Percentiles rank a stretch among this genome's conserved stretches.
phyloP scores from a whole-genome alignment of 768 basidiomycete species.

The Tylopilus balloui region DNA sequence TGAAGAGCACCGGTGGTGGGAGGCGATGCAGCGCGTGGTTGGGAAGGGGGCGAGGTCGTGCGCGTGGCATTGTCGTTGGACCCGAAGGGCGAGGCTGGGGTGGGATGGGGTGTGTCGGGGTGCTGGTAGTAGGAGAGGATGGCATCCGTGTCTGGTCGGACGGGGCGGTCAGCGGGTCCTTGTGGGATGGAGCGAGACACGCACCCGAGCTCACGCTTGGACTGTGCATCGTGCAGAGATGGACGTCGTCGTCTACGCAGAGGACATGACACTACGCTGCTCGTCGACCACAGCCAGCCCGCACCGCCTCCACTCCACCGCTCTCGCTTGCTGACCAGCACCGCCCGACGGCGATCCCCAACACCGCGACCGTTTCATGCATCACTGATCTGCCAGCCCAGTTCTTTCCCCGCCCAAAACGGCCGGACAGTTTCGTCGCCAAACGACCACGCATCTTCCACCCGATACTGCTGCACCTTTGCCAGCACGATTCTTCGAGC shows the following conservation, averaged over 20 bases:
- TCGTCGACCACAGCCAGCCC: constrained; percentile 18
- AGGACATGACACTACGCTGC: not conserved
- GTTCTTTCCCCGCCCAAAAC: constrained; percentile 81
- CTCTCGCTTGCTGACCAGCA: not conserved
- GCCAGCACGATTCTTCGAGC: constrained; percentile 41
- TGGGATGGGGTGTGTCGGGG: constrained; percentile 20
- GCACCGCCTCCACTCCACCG: constrained; percentile 17
- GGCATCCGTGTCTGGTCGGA: constrained; percentile 36
- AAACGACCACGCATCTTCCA: constrained; percentile 46
- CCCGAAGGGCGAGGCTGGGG: constrained; percentile 39
- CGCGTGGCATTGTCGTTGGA: constrained; percentile 42
- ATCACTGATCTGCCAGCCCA: constrained; percentile 63
- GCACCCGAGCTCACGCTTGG: constrained; percentile 9
- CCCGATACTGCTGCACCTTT: constrained; percentile 35
- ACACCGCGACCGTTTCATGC: no score
- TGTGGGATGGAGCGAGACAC: constrained; percentile 3
- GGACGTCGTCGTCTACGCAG: constrained; percentile 9
- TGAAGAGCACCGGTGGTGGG: constrained; percentile 32
- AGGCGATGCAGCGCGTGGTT: constrained; percentile 24
- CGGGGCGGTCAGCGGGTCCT: not conserved
- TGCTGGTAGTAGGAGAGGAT: constrained; percentile 57
- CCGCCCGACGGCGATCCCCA: not conserved
- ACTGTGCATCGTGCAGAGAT: constrained; percentile 14
- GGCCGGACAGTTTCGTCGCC: constrained; percentile 60
- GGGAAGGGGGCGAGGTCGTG: constrained; percentile 15